Evolutionary conservation across 2,329 filamentous ascomycete species (phyloP).

Genomic region (Xylariaceae sp.): DNA sequence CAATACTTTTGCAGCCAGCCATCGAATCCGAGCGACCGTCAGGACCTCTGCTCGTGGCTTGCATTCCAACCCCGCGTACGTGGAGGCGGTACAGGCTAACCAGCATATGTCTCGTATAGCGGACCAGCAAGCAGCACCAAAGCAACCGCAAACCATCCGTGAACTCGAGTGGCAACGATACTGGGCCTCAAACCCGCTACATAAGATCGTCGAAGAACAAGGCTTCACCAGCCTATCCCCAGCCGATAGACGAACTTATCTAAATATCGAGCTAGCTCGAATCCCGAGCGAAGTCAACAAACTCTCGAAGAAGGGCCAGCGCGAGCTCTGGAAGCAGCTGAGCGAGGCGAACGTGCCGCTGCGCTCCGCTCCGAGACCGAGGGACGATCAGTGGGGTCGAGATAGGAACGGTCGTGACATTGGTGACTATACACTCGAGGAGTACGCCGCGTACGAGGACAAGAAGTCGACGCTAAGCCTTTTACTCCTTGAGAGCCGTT

Average conservation of each 20-base stretch:
- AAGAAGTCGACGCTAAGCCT: slow-evolving; percentile 42
- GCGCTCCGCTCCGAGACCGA: slow-evolving; percentile 38
- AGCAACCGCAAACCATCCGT: slow-evolving; percentile 42
- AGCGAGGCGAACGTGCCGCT: slow-evolving; percentile 50
- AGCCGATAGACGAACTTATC: slow-evolving; percentile 47
- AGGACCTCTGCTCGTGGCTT: not conserved
- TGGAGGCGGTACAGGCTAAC: not conserved
- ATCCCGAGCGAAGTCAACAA: slow-evolving; percentile 37
- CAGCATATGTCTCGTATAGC: slow-evolving; percentile 17
- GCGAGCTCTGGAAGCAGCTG: slow-evolving; percentile 51
- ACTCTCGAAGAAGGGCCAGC: slow-evolving; percentile 32
- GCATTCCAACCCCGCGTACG: not conserved
- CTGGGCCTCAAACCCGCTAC: slow-evolving; percentile 49
- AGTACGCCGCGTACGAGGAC: slow-evolving; percentile 42
- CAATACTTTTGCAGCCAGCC: not conserved
- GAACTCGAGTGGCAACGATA: slow-evolving; percentile 46
- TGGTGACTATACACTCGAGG: slow-evolving; percentile 44
- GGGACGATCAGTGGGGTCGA: slow-evolving; percentile 43
- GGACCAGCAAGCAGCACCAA: slow-evolving; percentile 27
- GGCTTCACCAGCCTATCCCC: slow-evolving; percentile 45
- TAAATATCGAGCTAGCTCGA: slow-evolving; percentile 43
- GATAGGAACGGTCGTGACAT: slow-evolving; percentile 49
- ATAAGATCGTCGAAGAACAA: slow-evolving; percentile 41
- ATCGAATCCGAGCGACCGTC: slow-evolving; percentile 3
- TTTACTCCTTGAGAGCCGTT: slow-evolving; percentile 42